These are phyloP conservation scores for Myochromella boudieri DNA, from an alignment of 768 basidiomycete genomes.

Conservation along the genomic window DNA sequence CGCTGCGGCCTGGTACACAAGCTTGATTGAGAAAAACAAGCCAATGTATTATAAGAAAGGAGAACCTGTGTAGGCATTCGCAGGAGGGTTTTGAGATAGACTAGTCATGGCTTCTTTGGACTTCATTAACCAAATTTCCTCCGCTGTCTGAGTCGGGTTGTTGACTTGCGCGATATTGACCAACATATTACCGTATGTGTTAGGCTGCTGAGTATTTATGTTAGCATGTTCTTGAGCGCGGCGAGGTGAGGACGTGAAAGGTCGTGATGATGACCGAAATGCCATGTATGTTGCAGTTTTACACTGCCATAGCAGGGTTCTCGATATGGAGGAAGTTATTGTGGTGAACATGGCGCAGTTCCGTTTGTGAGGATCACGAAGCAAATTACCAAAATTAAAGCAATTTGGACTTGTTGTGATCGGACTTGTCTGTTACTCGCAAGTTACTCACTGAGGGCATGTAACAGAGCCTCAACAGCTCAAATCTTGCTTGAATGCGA, in stretches of 20 bases:
- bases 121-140: conserved; percentile 39
- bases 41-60: not conserved
- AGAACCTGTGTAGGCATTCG: conserved; percentile 55
- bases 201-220: no score
- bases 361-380: no score
- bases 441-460: no score
- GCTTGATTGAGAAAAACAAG: not conserved
- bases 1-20: conserved; percentile 54
- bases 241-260: not conserved
- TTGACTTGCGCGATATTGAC: no score
- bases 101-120: conserved; percentile 25
- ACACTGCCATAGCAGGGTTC: conserved; percentile 2
- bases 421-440: no score
- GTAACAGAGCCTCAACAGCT: no score
- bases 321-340: not conserved
- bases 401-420: conserved; percentile 17
- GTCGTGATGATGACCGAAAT: conserved; percentile 9
- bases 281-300: conserved; percentile 1
- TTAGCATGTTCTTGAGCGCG: not conserved
- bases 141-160: no score
- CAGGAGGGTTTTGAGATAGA: conserved; percentile 29
- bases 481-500: no score
- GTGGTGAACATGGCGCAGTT: not conserved
- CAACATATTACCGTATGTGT: no score
- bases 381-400: not conserved